phyloP scores from a whole-genome alignment of 2,329 filamentous ascomycete genomes.

The Paraphoma sp. region DNA sequence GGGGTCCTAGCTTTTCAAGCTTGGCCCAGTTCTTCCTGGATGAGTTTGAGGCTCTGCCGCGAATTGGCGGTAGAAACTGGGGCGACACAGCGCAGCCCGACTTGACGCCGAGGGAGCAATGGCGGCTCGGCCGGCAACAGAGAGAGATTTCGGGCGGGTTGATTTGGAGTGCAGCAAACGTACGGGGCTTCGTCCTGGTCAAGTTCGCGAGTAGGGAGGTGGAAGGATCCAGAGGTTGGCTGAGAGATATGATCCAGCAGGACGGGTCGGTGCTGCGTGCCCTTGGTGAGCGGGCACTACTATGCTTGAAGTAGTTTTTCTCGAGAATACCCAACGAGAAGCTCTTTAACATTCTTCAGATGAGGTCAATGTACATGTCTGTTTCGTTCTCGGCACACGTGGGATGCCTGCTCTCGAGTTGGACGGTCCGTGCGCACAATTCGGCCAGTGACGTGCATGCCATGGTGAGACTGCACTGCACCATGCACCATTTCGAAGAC shows the following conservation, averaged over 20 bases:
- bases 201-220: conserved; percentile 87
- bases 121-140: conserved; percentile 60
- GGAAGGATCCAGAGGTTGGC: conserved; percentile 81
- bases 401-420: background rate
- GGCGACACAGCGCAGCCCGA: conserved; percentile 50
- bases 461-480: background rate
- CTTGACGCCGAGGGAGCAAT: conserved; percentile 52
- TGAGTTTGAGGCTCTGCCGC: conserved; percentile 78
- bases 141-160: conserved; percentile 59
- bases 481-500: no score
- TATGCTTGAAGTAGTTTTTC: conserved; percentile 62
- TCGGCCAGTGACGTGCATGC: conserved; percentile 20
- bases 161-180: conserved; percentile 48
- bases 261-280: conserved; percentile 73
- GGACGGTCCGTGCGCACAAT: background rate
- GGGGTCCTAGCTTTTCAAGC: conserved; percentile 71
- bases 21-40: conserved; percentile 77
- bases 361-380: no score
- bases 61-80: conserved; percentile 85
- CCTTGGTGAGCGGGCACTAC: conserved; percentile 82
- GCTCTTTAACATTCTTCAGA: no score
- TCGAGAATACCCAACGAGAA: no score
- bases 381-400: background rate
- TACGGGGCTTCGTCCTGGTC: conserved; percentile 77
- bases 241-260: conserved; percentile 74